Percentiles rank a stretch among this genome's conserved stretches.
Evolutionary conservation across 441 rosid genomes (phyloP).

Genomic region (Lepidium campestre): DNA sequence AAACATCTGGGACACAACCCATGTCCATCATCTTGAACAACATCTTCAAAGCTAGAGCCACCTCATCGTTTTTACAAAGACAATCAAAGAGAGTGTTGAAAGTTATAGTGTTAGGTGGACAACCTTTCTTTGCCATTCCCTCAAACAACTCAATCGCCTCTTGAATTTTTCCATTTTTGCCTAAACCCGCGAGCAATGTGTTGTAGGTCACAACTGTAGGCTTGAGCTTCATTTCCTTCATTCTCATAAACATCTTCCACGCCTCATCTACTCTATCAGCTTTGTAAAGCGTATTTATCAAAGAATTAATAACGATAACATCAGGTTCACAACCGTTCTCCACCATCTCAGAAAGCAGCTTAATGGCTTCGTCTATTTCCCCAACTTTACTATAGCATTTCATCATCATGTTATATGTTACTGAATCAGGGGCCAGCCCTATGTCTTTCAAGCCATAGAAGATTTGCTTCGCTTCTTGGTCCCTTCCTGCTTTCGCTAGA

Average conservation of each 20-base stretch:
- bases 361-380: constrained; percentile 68
- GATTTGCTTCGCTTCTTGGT: constrained; percentile 66
- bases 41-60: constrained; percentile 62
- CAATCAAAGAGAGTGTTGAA: constrained; percentile 86
- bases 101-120: constrained; percentile 69
- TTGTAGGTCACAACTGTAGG: constrained; percentile 90
- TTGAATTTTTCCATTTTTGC: constrained; percentile 65
- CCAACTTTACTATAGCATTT: constrained; percentile 81
- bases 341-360: constrained; percentile 73
- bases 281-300: constrained; percentile 75
- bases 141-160: constrained; percentile 56
- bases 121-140: constrained; percentile 53
- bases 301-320: constrained; percentile 68
- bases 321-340: constrained; percentile 65
- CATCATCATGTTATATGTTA: constrained; percentile 96
- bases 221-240: constrained; percentile 64
- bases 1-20: constrained; percentile 72
- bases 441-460: constrained; percentile 54
- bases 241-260: constrained; percentile 68
- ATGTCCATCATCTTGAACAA: constrained; percentile 50
- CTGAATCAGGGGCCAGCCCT: constrained; percentile 74
- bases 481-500: constrained; percentile 65
- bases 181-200: constrained; percentile 68
- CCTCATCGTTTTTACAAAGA: constrained; percentile 87
- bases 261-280: constrained; percentile 75